Conservation (phyloP, 208 protist genomes). For the Trypanosoma theileri region DNA sequence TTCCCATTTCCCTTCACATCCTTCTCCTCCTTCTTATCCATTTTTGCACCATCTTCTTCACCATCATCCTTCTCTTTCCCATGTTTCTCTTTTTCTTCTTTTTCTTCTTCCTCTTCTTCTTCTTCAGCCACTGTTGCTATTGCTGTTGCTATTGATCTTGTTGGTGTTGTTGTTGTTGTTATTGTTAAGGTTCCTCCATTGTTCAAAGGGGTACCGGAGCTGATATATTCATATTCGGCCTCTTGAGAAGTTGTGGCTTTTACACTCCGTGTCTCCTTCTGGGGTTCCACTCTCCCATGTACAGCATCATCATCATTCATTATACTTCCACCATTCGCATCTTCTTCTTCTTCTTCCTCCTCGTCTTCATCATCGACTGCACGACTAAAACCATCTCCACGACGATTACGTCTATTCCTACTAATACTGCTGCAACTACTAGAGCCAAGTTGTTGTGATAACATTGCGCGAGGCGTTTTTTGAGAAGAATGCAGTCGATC, state of each 20-base stretch:
- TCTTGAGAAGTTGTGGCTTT: no score
- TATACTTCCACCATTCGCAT: not conserved
- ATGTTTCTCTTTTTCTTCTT: not conserved
- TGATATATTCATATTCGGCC: no score
- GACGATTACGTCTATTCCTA: no score
- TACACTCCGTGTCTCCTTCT: no score
- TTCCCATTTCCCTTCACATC: not conserved
- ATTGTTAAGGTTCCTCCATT: no score
- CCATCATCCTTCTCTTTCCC: not conserved
- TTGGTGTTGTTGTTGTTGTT: not conserved
- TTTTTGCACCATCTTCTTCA: not conserved
- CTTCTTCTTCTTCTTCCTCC: no score
- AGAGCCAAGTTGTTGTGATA: not conserved
- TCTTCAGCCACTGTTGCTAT: not conserved
- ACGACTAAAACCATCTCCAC: no score
- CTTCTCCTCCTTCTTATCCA: not conserved
- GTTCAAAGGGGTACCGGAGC: no score
- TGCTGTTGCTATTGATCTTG: not conserved
- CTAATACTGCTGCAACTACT: no score
- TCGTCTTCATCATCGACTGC: no score
- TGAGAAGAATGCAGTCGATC: not conserved
- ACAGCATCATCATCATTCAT: not conserved
- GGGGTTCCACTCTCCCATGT: no score
- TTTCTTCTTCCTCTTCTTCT: not conserved
- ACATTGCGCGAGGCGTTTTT: not conserved